Conservation (phyloP, 352 stramenopile genomes). For the Phytophthora ohioensis region DNA sequence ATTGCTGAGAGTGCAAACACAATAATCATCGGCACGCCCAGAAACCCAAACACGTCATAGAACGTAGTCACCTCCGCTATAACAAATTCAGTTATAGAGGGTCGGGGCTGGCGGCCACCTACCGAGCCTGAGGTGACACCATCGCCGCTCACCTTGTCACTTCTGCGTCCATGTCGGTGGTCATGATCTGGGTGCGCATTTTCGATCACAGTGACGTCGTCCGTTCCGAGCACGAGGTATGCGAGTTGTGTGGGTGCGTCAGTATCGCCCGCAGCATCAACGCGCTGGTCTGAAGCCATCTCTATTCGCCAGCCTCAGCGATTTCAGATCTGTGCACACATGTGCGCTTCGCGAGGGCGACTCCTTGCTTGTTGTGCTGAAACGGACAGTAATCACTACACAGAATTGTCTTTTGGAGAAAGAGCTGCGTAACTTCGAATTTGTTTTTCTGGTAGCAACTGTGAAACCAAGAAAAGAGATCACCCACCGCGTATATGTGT, state of each 20-base stretch:
- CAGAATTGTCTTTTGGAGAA: no score
- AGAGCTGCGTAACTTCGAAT: no score
- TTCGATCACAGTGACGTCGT: conserved; percentile 20
- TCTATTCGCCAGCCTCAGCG: not conserved
- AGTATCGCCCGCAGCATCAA: not conserved
- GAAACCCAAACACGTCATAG: conserved; percentile 45
- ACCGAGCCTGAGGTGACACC: not conserved
- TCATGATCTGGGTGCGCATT: not conserved
- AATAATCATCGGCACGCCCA: conserved; percentile 52
- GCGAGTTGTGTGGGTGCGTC: conserved; percentile 2
- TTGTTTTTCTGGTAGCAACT: no score
- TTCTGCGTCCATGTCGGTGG: not conserved
- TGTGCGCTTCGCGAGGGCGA: no score
- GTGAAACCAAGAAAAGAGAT: no score
- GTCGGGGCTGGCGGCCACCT: not conserved
- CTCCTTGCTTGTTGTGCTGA: no score
- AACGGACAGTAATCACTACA: no score
- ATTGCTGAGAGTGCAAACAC: conserved; percentile 45
- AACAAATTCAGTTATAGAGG: conserved; percentile 19
- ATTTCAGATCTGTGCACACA: not conserved
- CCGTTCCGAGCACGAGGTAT: conserved; percentile 25
- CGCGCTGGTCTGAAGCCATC: not conserved
- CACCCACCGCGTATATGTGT: no score
- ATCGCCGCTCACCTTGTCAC: not conserved
- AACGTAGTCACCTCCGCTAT: conserved; percentile 31